A percentile compares a stretch with the other conserved stretches of the same genome.
These are phyloP conservation scores for Cyamopsis tetragonoloba DNA, from an alignment of 306 rosid genomes.

Conservation along the genomic window DNA sequence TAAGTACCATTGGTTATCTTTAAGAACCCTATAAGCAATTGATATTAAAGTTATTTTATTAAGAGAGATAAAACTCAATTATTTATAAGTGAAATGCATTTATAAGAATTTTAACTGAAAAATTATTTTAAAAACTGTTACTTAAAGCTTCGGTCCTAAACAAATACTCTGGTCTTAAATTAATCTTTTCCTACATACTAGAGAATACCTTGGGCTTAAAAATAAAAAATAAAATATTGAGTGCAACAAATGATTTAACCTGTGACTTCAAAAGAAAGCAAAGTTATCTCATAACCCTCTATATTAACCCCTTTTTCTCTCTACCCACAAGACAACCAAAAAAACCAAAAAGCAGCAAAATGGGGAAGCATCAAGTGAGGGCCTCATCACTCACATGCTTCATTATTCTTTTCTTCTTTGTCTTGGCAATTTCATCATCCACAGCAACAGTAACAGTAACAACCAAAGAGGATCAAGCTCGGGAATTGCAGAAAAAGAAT, in stretches of 20 bases:
- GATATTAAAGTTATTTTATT: too few relatives aligned
- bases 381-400: slow-evolving; percentile 36
- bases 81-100: too few relatives aligned
- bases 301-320: slow-evolving; percentile 25
- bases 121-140: too few relatives aligned
- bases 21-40: too few relatives aligned
- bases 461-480: neutral
- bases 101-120: too few relatives aligned
- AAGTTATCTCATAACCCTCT: slow-evolving; percentile 32
- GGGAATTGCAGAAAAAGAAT: neutral
- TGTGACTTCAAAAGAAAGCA: slow-evolving; percentile 67
- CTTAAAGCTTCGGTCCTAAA: too few relatives aligned
- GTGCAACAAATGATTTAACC: slow-evolving; percentile 42
- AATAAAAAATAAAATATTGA: too few relatives aligned
- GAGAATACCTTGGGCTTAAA: too few relatives aligned
- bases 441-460: slow-evolving; percentile 9
- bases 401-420: slow-evolving; percentile 40
- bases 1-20: too few relatives aligned
- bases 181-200: too few relatives aligned
- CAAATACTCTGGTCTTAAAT: too few relatives aligned
- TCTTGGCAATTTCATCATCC: slow-evolving; percentile 30
- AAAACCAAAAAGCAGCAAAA: slow-evolving; percentile 21
- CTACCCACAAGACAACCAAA: slow-evolving; percentile 22
- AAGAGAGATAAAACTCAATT: too few relatives aligned
- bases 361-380: slow-evolving; percentile 37